Base-by-base conservation (phyloP, 179 eudicot species). In the Carnegiea gigantea region DNA sequence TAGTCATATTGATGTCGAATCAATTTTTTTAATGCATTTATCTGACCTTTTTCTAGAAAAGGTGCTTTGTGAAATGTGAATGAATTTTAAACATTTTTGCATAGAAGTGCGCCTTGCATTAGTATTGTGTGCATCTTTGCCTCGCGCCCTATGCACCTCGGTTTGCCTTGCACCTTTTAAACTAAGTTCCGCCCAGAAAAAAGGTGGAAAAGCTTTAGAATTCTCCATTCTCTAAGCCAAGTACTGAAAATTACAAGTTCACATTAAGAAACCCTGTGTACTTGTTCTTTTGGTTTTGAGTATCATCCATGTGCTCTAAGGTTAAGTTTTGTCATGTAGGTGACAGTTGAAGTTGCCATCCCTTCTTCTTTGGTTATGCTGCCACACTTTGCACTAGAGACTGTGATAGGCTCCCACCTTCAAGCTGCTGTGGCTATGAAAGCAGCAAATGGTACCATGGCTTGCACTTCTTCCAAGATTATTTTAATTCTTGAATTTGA, bases 401-500 rank as follows among this genome's bases (percentile, higher is more conserved):
- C 92, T 53, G 91, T 89, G 80, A 94, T 93, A 67, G 97, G 95
- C 60, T 93, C 98, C 64, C 81, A 89, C 82, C 90, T 95, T 84
- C 88, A 85, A 79, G 97, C 97, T 87, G 90, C 95, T 80, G 93
- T 93, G 67, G 87, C 98, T 78, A 84, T 95, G 92, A 88, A 88
- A 89, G 81, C 95, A 84, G 82, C 90, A 59, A 87, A 85, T 87
- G 98, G 98, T 92, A 85, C 68, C 67, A 36, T 46, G 44, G 57
- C 65, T 33, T 71, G 51, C 75, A 54, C 54, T 80, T 70, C 54
- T 78, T 71, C n/a, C 33, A 75, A 71, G 51, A 40, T 67, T 77
- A 70, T 59, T 53, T 38, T 49, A 75, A 3, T 73, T 59, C 70
- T 51, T 83, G 38, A 83, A 43, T 36, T 82, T 51, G 21, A 13